Evolutionary conservation across 2,329 filamentous ascomycete species (phyloP), one percentile per base, ranked within the genome.

Genomic region (Sporothrix curviconia): DNA sequence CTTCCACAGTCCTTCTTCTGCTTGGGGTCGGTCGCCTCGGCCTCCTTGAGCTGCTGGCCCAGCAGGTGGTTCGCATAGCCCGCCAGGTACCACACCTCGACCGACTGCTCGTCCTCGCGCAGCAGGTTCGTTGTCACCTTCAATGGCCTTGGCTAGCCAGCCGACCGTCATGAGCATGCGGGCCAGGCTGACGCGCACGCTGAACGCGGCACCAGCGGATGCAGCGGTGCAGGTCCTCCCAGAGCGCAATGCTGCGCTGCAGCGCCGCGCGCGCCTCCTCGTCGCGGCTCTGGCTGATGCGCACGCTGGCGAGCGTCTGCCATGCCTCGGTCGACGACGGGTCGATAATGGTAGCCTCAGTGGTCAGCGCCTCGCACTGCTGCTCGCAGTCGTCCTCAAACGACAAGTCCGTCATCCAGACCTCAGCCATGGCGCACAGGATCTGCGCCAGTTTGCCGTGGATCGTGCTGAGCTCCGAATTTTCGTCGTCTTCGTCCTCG

Each of bases 321-420:
- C 96, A 84, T n/a, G 91, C 89, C 73, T 96, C 92, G 4, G 92
- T 82, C 56, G 84, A 86, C 56, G 86, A 81, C 4, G 92, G 91
- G 59, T 89, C 89, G 60, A 95, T 83, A 65, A 95, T 76, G 57
- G 94, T 85, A 25, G 94, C 94, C 75, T 99, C 91, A 6, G 92
- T 95, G 62, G 97, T 83, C 59, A 96, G 83, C 5, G 83, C 76
- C 73, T 99, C 92, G 76, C 95, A 99, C 64, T 86, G 83, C 63
- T 82, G 77, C 75, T 99, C 94, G 5, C 92, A 94, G 68, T 96
- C 91, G 54, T 85, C 84, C 72, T 96, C 92, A 90, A 82, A 94
- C 66, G 89, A 94, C 65, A 97, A 75, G 75, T 99, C 94, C 11
- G 94, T 99, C 94, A 99, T 99, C 77, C 96, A 99, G 51, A 99